Conservation (phyloP, 192 early-diverging fungal species). For the Spizellomyces punctatus region DNA sequence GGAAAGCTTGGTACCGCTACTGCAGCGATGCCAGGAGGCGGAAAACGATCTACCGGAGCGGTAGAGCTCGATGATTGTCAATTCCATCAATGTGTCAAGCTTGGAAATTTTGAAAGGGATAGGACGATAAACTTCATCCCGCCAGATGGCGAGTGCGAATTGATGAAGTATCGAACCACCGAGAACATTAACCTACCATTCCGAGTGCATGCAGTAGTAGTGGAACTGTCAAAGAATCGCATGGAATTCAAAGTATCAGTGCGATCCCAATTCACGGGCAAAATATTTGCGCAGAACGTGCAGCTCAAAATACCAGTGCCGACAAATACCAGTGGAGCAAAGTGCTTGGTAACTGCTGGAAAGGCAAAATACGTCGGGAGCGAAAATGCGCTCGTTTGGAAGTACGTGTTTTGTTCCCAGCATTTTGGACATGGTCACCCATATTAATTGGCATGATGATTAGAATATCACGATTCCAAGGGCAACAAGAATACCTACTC, state of each 20-base stretch:
- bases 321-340: slow-evolving; percentile 81
- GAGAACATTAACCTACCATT: slow-evolving; percentile 97
- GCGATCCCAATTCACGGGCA: slow-evolving; percentile 85
- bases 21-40: slow-evolving; percentile 12
- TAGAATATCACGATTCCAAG: slow-evolving; percentile 90
- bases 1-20: slow-evolving; percentile 34
- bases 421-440: neutral
- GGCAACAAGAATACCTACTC: slow-evolving; percentile 81
- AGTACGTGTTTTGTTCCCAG: slow-evolving; percentile 56
- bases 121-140: slow-evolving; percentile 97
- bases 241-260: slow-evolving; percentile 91
- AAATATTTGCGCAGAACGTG: slow-evolving; percentile 89
- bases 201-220: slow-evolving; percentile 89
- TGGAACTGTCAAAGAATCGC: slow-evolving; percentile 75
- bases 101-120: slow-evolving; percentile 90
- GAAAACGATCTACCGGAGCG: slow-evolving; percentile 14
- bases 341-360: slow-evolving; percentile 76
- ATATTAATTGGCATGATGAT: neutral
- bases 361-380: slow-evolving; percentile 95
- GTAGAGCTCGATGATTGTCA: slow-evolving; percentile 97
- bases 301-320: slow-evolving; percentile 88
- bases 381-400: slow-evolving; percentile 95
- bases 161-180: slow-evolving; percentile 93
- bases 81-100: slow-evolving; percentile 97
- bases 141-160: slow-evolving; percentile 95